Evolutionary conservation across 257 asterid genomes (phyloP), one percentile per base, ranked within the genome.

Genomic region (Plantago ovata): DNA sequence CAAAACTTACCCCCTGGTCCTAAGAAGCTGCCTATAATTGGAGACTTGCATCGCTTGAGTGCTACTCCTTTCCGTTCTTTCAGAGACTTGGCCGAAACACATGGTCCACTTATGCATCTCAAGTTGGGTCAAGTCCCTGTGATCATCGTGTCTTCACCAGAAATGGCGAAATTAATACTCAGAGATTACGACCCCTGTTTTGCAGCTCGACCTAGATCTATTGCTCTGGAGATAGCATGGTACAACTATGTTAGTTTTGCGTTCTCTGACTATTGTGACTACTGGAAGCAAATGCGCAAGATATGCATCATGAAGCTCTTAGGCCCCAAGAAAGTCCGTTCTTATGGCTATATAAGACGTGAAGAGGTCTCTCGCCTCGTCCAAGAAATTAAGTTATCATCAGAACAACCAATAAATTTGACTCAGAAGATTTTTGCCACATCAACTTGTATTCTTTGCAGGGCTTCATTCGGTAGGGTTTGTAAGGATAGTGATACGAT

Each of bases 1-100:
- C n/a, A n/a, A n/a, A n/a, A n/a, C n/a, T 56, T 76, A 58, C 81
- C 78, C 32, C 78, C 76, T 0, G 68, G 76, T 47, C 81, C 81
- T 2, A 63, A 70, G 1, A 65, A 56, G 61, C 72, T 72, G 5
- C 78, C 78, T 4, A 13, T 68, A 32, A 64, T 76, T 2, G 78
- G 81, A 1, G 69, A 73, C 58, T 14, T 68, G 71, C 64, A 73
- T 68, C 59, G 64, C 58, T 13, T 73, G 13, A 50, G 71, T 28
- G n/a, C 72, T 41, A 65, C 22, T n/a, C 78, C 78, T 1, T 68
- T 58, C 45, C 74, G 60, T 48, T 36, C 76, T 18, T 47, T 68
- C 28, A 68, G 68, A 36, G 51, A 63, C 22, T 47, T 68, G 3
- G 70, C 78, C 0, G 48, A 53, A 16, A 54, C 6, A 24, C 63